phyloP scores from a whole-genome alignment of 345 rosid species.

The Brassica cretica region DNA sequence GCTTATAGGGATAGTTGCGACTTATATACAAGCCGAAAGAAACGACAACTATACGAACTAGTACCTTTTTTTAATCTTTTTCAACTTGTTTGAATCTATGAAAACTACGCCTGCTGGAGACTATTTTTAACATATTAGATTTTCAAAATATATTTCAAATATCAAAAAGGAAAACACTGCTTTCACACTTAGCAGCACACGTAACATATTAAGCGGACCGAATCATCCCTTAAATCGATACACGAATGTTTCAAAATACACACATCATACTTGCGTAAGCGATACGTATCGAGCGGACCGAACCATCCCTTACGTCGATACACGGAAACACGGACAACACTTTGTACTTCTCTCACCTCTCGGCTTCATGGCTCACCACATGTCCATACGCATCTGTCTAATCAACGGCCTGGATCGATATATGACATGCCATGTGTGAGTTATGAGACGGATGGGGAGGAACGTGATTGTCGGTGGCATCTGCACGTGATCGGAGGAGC shows the following conservation, averaged over 20 bases:
- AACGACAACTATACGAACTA: conserved; percentile 14
- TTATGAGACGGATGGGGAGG: conserved; percentile 22
- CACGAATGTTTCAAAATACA: conserved; percentile 7
- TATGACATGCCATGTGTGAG: conserved; percentile 5
- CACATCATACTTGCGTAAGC: background rate
- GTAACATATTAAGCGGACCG: conserved; percentile 17
- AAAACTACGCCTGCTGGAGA: background rate
- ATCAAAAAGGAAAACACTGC: background rate
- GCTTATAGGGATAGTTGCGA: conserved; percentile 5
- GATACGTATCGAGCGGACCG: conserved; percentile 14
- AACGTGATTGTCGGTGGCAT: conserved; percentile 38
- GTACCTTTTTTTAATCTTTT: background rate
- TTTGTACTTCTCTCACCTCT: background rate
- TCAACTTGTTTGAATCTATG: conserved; percentile 21
- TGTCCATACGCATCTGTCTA: conserved; percentile 6
- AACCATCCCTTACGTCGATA: conserved; percentile 2
- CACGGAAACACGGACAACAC: conserved; percentile 21
- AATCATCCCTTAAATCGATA: background rate
- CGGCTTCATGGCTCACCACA: conserved; percentile 18
- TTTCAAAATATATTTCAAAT: background rate
- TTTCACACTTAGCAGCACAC: conserved; percentile 10
- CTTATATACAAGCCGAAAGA: conserved; percentile 17
- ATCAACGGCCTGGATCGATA: conserved; percentile 31
- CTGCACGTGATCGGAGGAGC: conserved; percentile 38
- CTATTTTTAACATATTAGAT: background rate